phyloP scores from a whole-genome alignment of 306 rosid genomes.

The Vigna unguiculata region DNA sequence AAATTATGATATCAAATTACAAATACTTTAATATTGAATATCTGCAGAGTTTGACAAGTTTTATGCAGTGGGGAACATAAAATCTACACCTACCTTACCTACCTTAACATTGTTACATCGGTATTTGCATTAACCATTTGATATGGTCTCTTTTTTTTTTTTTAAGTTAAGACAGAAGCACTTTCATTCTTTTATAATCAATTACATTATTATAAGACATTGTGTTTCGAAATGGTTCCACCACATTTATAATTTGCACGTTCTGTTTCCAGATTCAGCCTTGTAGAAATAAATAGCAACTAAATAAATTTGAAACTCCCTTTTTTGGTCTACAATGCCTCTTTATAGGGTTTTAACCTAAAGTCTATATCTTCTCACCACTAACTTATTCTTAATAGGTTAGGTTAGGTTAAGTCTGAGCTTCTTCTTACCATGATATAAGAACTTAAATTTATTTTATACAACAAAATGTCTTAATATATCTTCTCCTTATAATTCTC shows the following conservation, averaged over 20 bases:
- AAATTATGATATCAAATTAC: not conserved
- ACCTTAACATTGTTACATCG: not conserved
- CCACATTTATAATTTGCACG: not conserved
- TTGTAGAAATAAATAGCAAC: not conserved
- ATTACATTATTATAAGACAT: not conserved
- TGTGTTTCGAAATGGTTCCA: not conserved
- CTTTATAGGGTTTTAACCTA: too few species aligned
- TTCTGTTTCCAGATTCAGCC: not conserved
- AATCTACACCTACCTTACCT: not conserved
- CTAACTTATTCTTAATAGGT: not conserved
- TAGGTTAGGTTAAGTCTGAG: not conserved
- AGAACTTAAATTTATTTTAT: not conserved
- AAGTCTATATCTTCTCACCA: not conserved
- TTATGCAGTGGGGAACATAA: not conserved
- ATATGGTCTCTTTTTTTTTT: not conserved
- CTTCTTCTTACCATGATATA: not conserved
- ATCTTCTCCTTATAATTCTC: not conserved
- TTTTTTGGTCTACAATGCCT: not conserved
- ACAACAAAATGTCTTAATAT: not conserved
- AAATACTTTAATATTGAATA: too few species aligned
- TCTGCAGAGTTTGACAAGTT: too few species aligned
- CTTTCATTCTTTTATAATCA: not conserved
- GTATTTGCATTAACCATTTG: not conserved
- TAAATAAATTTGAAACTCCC: not conserved
- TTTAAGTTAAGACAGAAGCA: not conserved